These are phyloP conservation scores for Helminthosporium solani DNA, from an alignment of 2,329 filamentous ascomycete species.

Conservation along the genomic window DNA sequence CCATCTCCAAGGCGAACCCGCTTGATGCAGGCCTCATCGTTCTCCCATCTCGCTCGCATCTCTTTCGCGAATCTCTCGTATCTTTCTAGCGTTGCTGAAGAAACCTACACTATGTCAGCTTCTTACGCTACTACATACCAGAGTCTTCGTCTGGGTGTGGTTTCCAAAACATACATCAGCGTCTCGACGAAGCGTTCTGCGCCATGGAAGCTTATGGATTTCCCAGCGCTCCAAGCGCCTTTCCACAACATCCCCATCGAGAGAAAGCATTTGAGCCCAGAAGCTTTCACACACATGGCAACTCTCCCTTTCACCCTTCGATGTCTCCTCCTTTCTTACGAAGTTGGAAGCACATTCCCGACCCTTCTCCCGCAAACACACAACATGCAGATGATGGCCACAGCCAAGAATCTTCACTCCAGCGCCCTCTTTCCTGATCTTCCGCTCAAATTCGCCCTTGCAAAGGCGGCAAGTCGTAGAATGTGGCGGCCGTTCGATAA, in stretches of 20 bases:
- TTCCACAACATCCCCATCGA: neutral
- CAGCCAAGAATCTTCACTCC: neutral
- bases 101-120: neutral
- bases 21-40: neutral
- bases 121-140: neutral
- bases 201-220: neutral
- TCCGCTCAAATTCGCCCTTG: neutral
- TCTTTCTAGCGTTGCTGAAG: neutral
- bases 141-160: neutral
- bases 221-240: neutral
- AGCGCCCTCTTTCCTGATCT: neutral
- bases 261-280: neutral
- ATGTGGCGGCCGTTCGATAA: neutral
- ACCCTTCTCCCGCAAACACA: neutral
- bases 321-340: neutral
- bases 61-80: neutral
- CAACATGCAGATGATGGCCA: conserved; percentile 1
- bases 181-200: neutral
- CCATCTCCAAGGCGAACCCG: neutral
- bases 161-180: neutral
- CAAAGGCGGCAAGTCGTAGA: neutral
- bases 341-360: neutral
- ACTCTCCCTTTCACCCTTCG: neutral
- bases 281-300: neutral
- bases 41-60: neutral